Percentiles rank a stretch among this genome's conserved stretches.
These are phyloP conservation scores for Suhomyces atakaporum DNA, from an alignment of 1,139 yeast genomes.

Conservation along the genomic window DNA sequence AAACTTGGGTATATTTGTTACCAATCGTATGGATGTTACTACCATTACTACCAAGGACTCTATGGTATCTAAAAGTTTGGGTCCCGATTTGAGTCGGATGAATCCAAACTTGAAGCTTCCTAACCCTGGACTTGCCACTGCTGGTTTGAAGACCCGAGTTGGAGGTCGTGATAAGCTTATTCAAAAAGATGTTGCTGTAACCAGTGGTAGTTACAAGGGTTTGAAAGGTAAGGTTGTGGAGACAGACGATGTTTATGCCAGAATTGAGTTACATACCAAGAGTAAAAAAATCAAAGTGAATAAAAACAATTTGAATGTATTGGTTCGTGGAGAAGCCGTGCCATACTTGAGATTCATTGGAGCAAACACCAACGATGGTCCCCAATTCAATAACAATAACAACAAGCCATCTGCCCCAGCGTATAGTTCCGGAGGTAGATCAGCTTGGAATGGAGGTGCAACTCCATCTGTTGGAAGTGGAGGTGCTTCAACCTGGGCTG, in stretches of 20 bases:
- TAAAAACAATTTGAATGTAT: conserved; percentile 73
- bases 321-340: conserved; percentile 63
- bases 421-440: conserved; percentile 43
- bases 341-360: conserved; percentile 82
- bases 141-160: conserved; percentile 55
- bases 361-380: conserved; percentile 30
- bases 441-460: conserved; percentile 50
- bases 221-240: conserved; percentile 91
- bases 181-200: conserved; percentile 82
- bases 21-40: conserved; percentile 71
- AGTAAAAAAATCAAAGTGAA: conserved; percentile 84
- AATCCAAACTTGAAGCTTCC: conserved; percentile 71
- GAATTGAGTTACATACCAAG: conserved; percentile 92
- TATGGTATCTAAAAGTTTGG: conserved; percentile 52
- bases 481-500: conserved; percentile 36
- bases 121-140: conserved; percentile 34
- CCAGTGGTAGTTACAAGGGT: conserved; percentile 92
- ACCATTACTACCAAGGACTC: conserved; percentile 85
- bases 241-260: conserved; percentile 86
- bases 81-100: conserved; percentile 77
- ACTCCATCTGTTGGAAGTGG: conserved; percentile 45
- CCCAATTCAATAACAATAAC: no score
- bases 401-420: conserved; percentile 43
- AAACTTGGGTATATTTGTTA: conserved; percentile 89
- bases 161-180: conserved; percentile 81